Base-by-base conservation (phyloP, 2,329 filamentous ascomycete species). In the Sporothrix pseudoabietina region DNA sequence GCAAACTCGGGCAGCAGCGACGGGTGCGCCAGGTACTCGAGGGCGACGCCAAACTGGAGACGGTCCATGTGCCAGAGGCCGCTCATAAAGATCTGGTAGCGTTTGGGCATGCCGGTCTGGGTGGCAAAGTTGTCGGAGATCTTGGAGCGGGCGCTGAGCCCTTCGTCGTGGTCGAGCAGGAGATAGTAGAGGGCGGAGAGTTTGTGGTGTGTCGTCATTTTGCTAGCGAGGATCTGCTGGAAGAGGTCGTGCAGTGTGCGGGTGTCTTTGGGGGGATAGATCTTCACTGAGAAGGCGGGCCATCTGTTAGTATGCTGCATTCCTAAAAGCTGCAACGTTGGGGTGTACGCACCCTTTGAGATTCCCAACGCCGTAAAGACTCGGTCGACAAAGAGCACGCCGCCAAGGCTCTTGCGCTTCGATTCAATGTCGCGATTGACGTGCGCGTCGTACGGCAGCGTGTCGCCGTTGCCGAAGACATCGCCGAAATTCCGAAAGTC, bases 101-200 rank as follows among this genome's bases (percentile, higher is more conserved):
- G 93, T 72, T 87, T 85, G 1, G 94, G 92, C 70, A 97, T 85
- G 75, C 90, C 89, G 5, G 89, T 89, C 32, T 83, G 83, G 57
- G 82, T 81, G 19, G 90, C 89, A 77, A 95, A 94, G 1, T 79
- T 75, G 26, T 86, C 85, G 1, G 89, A 85, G 7, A 84, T 78
- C 49, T 87, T 84, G 22, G 86, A 81, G 3, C 85, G 84, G 41
- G 76, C 72, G 26, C 85, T 84, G 70, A 87, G 84, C 39, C 83
- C 81, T 54, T 84, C 82, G 78, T 91, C 88, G 79, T 91, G 88
- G 80, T 97, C 93, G 78, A 93, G 90, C 3, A 97, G 86, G 54
- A 97, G 84, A 80, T 97, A 97, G 84, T 93, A 97, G 76, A 97
- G 85, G 66, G 96, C 87, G 22, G 93, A 93, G 76, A 94, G 89